These are phyloP conservation scores for Sporisorium sorghi DNA, from an alignment of 1,284 basidiomycete species.

Conservation along the genomic window DNA sequence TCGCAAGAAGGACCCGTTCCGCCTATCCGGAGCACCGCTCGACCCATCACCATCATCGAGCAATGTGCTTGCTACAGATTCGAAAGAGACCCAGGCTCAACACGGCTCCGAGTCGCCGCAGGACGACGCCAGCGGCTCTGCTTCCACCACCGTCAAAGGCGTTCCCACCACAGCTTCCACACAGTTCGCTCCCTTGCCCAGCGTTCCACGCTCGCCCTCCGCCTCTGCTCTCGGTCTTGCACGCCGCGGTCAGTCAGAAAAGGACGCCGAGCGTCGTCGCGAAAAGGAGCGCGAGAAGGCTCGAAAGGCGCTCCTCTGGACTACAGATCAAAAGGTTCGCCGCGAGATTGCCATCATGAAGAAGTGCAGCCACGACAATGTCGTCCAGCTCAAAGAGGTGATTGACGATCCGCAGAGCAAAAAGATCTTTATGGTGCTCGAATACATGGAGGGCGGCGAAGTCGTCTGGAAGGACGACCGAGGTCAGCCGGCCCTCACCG, in stretches of 20 bases:
- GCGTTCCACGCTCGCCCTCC: constrained; percentile 32
- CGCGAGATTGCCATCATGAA: constrained; percentile 95
- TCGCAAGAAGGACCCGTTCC: constrained; percentile 30
- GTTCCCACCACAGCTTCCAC: constrained; percentile 25
- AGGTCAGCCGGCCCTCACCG: constrained; percentile 77
- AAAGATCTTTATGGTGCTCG: constrained; percentile 96
- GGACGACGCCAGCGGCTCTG: constrained; percentile 25
- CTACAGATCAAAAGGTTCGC: constrained; percentile 66
- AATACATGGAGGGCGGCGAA: constrained; percentile 94
- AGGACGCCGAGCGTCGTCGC: constrained; percentile 41
- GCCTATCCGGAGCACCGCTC: constrained; percentile 5
- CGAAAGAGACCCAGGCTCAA: not conserved
- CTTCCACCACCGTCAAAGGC: constrained; percentile 31
- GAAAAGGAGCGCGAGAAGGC: constrained; percentile 58
- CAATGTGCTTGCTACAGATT: not conserved
- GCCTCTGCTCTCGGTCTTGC: constrained; percentile 19
- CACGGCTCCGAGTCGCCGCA: constrained; percentile 16
- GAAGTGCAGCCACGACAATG: constrained; percentile 85
- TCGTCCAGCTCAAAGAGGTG: constrained; percentile 91
- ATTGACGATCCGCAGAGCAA: constrained; percentile 91
- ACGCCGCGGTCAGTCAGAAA: constrained; percentile 36
- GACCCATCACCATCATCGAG: constrained; percentile 7
- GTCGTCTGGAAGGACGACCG: constrained; percentile 80
- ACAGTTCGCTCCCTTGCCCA: constrained; percentile 35
- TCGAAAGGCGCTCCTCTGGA: constrained; percentile 59